Evolutionary conservation across 2,329 filamentous ascomycete genomes (phyloP), one percentile per base, ranked within the genome.

Genomic region (Sordariomycetes sp.): DNA sequence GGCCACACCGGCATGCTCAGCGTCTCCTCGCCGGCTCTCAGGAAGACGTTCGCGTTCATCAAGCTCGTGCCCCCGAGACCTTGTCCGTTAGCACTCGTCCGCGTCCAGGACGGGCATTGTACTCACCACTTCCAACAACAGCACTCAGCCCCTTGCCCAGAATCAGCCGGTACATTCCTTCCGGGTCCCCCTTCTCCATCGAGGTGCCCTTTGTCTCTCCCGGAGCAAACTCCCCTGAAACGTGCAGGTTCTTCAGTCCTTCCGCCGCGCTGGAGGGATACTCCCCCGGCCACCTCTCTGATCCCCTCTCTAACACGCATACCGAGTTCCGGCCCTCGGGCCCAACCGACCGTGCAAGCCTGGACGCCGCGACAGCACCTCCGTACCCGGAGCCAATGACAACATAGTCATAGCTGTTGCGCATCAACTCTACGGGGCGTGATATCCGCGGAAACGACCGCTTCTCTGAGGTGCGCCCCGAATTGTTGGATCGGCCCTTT

Each of bases 341-440:
- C n/a, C 61, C 74, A 7, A 59, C 57, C 0, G 67, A 67, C 58
- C 85, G 76, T 3, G 84, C 79, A 77, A 87, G 82, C 12, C 84
- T 76, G 24, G 82, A 81, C 0, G 85, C 85, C 2, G 85, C 85
- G 22, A 88, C 80, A 25, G 79, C 81, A 46, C 83, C 85, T 25
- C 86, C 86, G 67, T 88, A 89, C 1, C 86, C 86, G 11, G 83
- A 87, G 1, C 86, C 85, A 59, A 88, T 81, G 34, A 88, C 82
- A 12, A 89, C 77, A 46, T 80, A 80, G 69, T 88, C 85, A 63
- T 89, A 88, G 7, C 71, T 71, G 58, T 72, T 71, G 28, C 78
- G 74, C 66, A 87, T 77, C 28, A 83, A 69, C 65, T 84, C 78
- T 14, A 85, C 75, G 0, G 80, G 76, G 60, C 75, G 78, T 24